Conservation (phyloP, 352 stramenopile genomes). For the Phytopythium boreale region DNA sequence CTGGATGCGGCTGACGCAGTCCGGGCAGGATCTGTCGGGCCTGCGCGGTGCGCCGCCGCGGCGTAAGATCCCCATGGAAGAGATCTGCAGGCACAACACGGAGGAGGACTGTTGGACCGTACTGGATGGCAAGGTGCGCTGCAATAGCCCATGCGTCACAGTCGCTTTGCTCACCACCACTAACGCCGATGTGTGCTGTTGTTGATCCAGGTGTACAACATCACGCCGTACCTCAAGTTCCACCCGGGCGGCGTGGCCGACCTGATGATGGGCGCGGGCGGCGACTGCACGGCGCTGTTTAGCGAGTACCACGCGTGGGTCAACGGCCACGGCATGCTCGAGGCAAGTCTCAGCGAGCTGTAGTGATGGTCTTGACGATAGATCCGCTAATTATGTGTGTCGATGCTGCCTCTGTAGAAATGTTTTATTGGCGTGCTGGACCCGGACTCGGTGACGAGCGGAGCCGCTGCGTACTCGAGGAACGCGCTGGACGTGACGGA, state of each 20-base stretch:
- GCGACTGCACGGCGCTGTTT: slow-evolving; percentile 94
- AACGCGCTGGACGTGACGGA: slow-evolving; percentile 60
- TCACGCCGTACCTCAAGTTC: slow-evolving; percentile 96
- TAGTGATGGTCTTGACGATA: too few species aligned
- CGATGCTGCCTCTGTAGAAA: slow-evolving; percentile 32
- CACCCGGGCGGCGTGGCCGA: slow-evolving; percentile 95
- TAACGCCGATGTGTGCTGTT: too few species aligned
- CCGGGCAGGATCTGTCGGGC: slow-evolving; percentile 84
- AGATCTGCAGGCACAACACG: slow-evolving; percentile 87
- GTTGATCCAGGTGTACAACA: slow-evolving; percentile 84
- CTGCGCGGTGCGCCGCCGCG: slow-evolving; percentile 51
- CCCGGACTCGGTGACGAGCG: slow-evolving; percentile 32
- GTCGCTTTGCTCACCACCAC: too few species aligned
- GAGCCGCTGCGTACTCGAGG: slow-evolving; percentile 19
- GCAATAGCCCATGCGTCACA: too few species aligned
- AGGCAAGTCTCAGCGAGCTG: slow-evolving; percentile 20
- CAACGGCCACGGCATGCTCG: slow-evolving; percentile 90
- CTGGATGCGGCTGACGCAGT: slow-evolving; percentile 90
- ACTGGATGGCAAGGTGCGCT: slow-evolving; percentile 88
- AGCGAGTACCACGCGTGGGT: slow-evolving; percentile 97
- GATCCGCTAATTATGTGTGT: neutral
- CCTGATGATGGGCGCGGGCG: slow-evolving; percentile 90
- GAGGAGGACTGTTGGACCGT: slow-evolving; percentile 94
- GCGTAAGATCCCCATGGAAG: slow-evolving; percentile 68
- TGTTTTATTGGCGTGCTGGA: slow-evolving; percentile 74